Evolutionary conservation across 1,139 yeast species (phyloP).

Genomic region (Zygoascus sp.): DNA sequence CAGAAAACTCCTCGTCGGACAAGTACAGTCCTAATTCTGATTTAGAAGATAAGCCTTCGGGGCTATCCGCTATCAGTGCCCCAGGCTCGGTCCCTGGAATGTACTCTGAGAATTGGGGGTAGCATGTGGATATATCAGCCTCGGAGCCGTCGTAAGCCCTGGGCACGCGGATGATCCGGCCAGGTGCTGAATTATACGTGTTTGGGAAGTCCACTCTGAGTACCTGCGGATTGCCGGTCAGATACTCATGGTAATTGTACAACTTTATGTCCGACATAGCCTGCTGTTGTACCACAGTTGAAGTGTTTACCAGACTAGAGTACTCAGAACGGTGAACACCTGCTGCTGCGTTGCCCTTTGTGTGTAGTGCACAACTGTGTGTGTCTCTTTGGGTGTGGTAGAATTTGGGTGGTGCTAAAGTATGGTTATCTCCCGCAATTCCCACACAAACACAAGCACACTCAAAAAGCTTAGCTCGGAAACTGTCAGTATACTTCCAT

Average conservation of each 20-base stretch:
- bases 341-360: neutral
- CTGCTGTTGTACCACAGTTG: neutral
- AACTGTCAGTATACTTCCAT: too few species aligned
- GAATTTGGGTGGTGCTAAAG: neutral
- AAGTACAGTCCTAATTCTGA: slow-evolving; percentile 51
- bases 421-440: too few species aligned
- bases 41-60: slow-evolving; percentile 14
- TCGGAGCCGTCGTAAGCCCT: slow-evolving; percentile 42
- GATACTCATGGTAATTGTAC: slow-evolving; percentile 30
- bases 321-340: too few species aligned
- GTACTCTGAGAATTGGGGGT: slow-evolving; percentile 55
- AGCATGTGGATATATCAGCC: slow-evolving; percentile 24
- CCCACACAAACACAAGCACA: too few species aligned
- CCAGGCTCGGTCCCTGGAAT: slow-evolving; percentile 69
- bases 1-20: slow-evolving; percentile 37
- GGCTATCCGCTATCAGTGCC: slow-evolving; percentile 39
- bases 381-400: neutral
- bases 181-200: slow-evolving; percentile 37
- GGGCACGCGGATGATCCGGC: slow-evolving; percentile 59
- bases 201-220: slow-evolving; percentile 44
- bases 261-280: slow-evolving; percentile 18
- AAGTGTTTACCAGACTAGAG: too few species aligned
- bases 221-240: slow-evolving; percentile 11
- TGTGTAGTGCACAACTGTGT: neutral
- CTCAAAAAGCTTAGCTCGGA: too few species aligned